Base-by-base conservation (phyloP, 768 basidiomycete species). In the Podaxis sp. region DNA sequence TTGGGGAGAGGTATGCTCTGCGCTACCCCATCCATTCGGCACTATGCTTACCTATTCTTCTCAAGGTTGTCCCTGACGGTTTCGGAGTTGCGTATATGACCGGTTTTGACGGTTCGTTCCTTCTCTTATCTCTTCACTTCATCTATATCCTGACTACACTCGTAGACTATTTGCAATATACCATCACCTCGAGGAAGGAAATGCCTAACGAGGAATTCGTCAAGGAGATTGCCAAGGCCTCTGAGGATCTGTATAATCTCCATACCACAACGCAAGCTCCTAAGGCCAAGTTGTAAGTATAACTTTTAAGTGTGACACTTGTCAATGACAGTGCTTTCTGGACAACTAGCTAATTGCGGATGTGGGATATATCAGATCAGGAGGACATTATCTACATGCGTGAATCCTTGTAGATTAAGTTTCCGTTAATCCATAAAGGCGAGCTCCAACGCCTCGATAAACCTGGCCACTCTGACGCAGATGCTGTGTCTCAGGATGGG, bases 21-120 rank as follows among this genome's bases (percentile, higher is more conserved):
- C 49, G 30, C 53, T 13, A 26, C 15, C 24, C 13, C 24, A 8
- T 17, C 3, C 12, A 38, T 37, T 20, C 6, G 38, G 15, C 20
- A 13, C 36, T n/a, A n/a, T 46, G 17, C 17, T 37, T 11, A 41
- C 51, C 48, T n/a, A 33, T 41, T 10, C 36, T 24, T 22, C 8
- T 44, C 37, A n/a, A 84, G 83, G 91, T 98, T 50, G 93, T 96
- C 26, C 88, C 92, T 1, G 89, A 97, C 66, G 96, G 96, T 1
- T 98, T 96, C 71, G 96, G 96, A 36, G 89, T 98, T 33, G 90
- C 94, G 12, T 98, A 98, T 71, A 88, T 94, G 84, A 95, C 95
- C n/a, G 91, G 92, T 41, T 90, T 85, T 68, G 85, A 91, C 66
- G 87, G 90, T 89, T 62, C 59, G 84, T 72, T 41, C 20, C 24